Base-by-base conservation (phyloP, 352 stramenopile genomes). In the Globisporangium echinulatum region DNA sequence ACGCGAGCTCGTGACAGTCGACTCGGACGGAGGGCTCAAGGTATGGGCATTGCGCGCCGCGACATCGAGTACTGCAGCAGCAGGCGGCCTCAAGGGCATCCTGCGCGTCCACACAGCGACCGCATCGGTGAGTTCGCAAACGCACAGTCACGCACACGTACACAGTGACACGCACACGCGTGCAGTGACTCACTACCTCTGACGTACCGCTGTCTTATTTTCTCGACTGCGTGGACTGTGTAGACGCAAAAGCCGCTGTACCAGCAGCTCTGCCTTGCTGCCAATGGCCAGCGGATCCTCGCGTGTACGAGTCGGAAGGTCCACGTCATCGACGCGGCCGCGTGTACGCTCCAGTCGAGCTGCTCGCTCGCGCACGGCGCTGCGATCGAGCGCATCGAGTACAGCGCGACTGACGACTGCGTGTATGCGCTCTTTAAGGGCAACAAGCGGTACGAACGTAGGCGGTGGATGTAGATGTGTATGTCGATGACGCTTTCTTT, bases 21-120 rank as follows among this genome's bases (percentile, higher is more conserved):
- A 87, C 51, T 70, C 74, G 2, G 69, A 81, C 11, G 77, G 77
- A 25, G 74, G 77, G 5, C 61, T 85, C n/a, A 82, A 82, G 56
- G 71, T 81, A 3, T 87, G 77, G 74, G 66, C 65, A 17, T 50
- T 85, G 5, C 70, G 74, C 7, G 59, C 69, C 4, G 46, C 39
- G 36, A 57, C 69, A 5, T 48, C 62, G 17, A 68, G 49, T 39
- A 53, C 61, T 11, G 54, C 64, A 6, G 69, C 66, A 17, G 61
- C 67, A 33, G 56, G 66, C 15, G 69, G 62, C 4, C 67, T 75
- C 44, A 86, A 80, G 54, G 74, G 74, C 7, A 79, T 84, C 11
- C 56, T 82, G n/a, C 76, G 76, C 10, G 46, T 81, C 15, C 76
- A 86, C 46, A 81, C 76, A 51, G 70, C 59, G 56, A 60, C 62